Evolutionary conservation across 345 rosid genomes (phyloP).

Genomic region (Microcos paniculata): DNA sequence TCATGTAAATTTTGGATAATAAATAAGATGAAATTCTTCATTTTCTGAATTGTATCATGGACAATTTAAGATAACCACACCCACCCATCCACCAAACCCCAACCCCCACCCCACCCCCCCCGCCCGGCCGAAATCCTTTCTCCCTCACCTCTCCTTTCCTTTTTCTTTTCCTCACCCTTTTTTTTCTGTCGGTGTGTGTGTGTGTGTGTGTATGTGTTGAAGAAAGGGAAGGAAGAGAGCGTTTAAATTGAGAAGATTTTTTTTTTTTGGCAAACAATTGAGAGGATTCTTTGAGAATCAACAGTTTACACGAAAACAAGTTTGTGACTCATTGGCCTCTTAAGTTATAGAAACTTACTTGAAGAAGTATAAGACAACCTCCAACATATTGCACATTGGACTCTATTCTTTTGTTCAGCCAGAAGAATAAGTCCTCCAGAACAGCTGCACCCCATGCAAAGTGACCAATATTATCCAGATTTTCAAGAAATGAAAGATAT

Average conservation of each 20-base stretch:
- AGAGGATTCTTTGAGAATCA: not conserved
- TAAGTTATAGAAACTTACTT: slow-evolving; percentile 25
- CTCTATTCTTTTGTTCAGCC: slow-evolving; percentile 44
- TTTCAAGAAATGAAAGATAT: slow-evolving; percentile 29
- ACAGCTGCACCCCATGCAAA: slow-evolving; percentile 51
- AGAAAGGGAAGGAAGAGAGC: not conserved
- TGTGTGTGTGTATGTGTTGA: too few species aligned
- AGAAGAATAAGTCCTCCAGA: slow-evolving; percentile 32
- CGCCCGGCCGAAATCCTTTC: too few species aligned
- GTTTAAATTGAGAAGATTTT: not conserved
- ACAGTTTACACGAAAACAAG: not conserved
- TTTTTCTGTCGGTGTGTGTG: too few species aligned
- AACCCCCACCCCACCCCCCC: not conserved
- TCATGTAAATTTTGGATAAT: not conserved
- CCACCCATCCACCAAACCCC: not conserved
- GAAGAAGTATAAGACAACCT: slow-evolving; percentile 50
- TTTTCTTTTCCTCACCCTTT: not conserved
- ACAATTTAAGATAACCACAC: not conserved
- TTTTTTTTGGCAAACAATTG: too few species aligned
- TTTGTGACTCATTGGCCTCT: not conserved
- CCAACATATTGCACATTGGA: slow-evolving; percentile 33
- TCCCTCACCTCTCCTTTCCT: not conserved
- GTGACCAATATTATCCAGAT: slow-evolving; percentile 26
- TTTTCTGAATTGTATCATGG: not conserved
- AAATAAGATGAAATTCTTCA: not conserved